These are phyloP conservation scores for Globisporangium mamillatum DNA, from an alignment of 352 stramenopile species.

Conservation along the genomic window DNA sequence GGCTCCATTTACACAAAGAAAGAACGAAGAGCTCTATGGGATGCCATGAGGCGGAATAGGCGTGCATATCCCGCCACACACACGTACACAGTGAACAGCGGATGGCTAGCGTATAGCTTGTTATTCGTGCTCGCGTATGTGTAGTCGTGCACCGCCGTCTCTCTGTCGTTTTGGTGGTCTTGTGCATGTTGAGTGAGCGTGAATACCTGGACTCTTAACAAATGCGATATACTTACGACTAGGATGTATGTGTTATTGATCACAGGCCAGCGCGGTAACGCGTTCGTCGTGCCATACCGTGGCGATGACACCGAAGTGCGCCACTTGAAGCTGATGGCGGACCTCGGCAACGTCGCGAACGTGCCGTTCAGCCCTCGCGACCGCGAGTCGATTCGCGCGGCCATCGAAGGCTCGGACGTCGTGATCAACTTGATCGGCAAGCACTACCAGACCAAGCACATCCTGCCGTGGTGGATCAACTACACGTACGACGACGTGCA, in stretches of 20 bases:
- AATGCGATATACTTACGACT: background rate
- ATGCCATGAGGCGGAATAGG: background rate
- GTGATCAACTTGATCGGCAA: conserved; percentile 98
- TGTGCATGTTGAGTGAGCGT: background rate
- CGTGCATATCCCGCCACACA: background rate
- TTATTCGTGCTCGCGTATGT: background rate
- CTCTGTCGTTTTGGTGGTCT: conserved; percentile 11
- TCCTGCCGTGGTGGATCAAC: conserved; percentile 92
- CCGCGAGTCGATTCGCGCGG: conserved; percentile 90
- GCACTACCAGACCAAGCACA: conserved; percentile 96
- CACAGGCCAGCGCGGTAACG: conserved; percentile 69
- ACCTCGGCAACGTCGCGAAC: conserved; percentile 89
- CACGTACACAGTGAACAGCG: background rate
- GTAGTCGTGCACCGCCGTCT: background rate
- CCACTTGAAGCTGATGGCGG: conserved; percentile 93
- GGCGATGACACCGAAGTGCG: conserved; percentile 93
- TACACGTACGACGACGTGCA: conserved; percentile 96
- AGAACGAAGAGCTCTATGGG: background rate
- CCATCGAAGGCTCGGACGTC: conserved; percentile 91
- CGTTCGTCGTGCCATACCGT: conserved; percentile 87
- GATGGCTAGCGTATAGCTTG: background rate
- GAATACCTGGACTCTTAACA: background rate
- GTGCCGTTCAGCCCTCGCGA: conserved; percentile 87
- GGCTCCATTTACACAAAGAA: background rate
- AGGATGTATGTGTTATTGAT: background rate